Evolutionary conservation across 352 stramenopile species (phyloP).

Genomic region (Globisporangium cylindrosporum): DNA sequence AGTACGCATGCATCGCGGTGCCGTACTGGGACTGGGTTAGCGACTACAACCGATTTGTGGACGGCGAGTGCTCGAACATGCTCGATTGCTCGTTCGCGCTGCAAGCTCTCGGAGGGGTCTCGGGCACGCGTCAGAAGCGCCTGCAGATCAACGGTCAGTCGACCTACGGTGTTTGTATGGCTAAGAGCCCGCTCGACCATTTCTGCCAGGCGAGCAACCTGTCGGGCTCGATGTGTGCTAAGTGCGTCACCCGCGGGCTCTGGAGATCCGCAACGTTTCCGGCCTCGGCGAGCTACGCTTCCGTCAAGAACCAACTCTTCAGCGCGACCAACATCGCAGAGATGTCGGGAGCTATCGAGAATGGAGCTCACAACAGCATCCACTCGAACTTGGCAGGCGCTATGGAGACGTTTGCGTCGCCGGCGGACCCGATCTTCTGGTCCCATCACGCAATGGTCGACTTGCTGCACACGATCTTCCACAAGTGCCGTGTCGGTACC

Average conservation of each 20-base stretch:
- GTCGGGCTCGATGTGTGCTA: slow-evolving; percentile 26
- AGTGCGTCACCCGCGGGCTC: slow-evolving; percentile 40
- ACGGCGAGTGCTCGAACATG: background rate
- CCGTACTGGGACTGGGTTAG: slow-evolving; percentile 49
- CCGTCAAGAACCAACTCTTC: slow-evolving; percentile 52
- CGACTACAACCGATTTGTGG: background rate
- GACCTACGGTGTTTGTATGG: slow-evolving; percentile 35
- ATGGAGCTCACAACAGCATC: slow-evolving; percentile 49
- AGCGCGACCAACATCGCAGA: slow-evolving; percentile 26
- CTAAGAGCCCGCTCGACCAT: slow-evolving; percentile 24
- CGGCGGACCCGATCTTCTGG: slow-evolving; percentile 59
- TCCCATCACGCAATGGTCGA: slow-evolving; percentile 50
- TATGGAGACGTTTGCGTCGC: slow-evolving; percentile 48
- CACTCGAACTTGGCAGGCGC: slow-evolving; percentile 38
- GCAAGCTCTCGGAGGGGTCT: slow-evolving; percentile 40
- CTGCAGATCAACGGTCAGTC: slow-evolving; percentile 30
- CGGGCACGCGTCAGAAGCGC: background rate
- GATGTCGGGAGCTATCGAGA: slow-evolving; percentile 25
- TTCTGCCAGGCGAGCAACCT: slow-evolving; percentile 43
- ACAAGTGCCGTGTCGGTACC: slow-evolving; percentile 43
- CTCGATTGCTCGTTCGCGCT: slow-evolving; percentile 15
- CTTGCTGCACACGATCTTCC: slow-evolving; percentile 46
- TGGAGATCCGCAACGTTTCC: slow-evolving; percentile 24
- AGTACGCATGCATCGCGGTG: slow-evolving; percentile 27
- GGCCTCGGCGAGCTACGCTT: slow-evolving; percentile 30